Evolutionary conservation across 345 rosid genomes (phyloP).

Genomic region (Brassica incana): DNA sequence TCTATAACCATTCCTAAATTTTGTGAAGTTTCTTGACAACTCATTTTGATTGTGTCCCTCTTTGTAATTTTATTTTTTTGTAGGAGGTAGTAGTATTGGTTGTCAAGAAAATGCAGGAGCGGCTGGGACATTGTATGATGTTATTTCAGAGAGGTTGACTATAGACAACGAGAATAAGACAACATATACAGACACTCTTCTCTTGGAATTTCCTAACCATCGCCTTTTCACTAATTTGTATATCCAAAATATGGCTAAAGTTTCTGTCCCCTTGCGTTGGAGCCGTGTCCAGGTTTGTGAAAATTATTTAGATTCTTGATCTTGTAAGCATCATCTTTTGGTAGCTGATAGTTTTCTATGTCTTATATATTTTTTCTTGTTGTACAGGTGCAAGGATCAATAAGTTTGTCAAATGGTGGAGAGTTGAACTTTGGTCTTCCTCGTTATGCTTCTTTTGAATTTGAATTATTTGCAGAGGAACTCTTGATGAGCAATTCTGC

Average conservation of each 20-base stretch:
- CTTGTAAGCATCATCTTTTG: neutral
- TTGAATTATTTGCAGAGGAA: slow-evolving; percentile 92
- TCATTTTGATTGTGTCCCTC: neutral
- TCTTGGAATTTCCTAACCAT: slow-evolving; percentile 84
- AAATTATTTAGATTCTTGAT: slow-evolving; percentile 22
- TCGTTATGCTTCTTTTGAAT: slow-evolving; percentile 85
- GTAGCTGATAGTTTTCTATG: neutral
- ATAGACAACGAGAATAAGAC: slow-evolving; percentile 75
- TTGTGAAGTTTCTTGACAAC: neutral
- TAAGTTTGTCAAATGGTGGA: slow-evolving; percentile 70
- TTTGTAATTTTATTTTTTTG: slow-evolving; percentile 22
- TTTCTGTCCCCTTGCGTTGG: slow-evolving; percentile 95
- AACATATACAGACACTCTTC: slow-evolving; percentile 80
- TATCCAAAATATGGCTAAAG: slow-evolving; percentile 73
- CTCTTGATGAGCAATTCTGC: slow-evolving; percentile 83
- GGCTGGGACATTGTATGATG: slow-evolving; percentile 95
- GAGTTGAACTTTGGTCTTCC: slow-evolving; percentile 80
- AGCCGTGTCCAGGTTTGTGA: slow-evolving; percentile 96
- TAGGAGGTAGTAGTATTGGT: slow-evolving; percentile 83
- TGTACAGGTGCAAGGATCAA: slow-evolving; percentile 81
- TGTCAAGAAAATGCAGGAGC: slow-evolving; percentile 90
- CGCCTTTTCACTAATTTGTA: slow-evolving; percentile 90
- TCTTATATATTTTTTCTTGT: neutral
- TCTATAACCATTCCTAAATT: neutral
- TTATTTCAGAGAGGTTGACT: slow-evolving; percentile 78